Percentiles rank a stretch among this genome's conserved stretches.
Conservation (phyloP, 768 basidiomycete species). For the Phylloporus sp. region DNA sequence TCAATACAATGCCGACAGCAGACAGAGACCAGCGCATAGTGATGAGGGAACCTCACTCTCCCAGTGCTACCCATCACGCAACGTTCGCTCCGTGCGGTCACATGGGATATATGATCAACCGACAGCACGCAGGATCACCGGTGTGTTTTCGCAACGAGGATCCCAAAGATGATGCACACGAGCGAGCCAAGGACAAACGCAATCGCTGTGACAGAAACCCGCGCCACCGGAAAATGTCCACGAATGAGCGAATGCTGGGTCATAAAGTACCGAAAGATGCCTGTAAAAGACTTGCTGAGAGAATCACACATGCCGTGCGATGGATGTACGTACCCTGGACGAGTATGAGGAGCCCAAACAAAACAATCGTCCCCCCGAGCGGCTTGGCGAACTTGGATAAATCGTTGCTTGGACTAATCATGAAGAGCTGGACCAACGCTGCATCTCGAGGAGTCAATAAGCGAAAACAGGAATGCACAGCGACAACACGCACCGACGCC, state of each 20-base stretch:
- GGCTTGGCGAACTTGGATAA: slow-evolving; percentile 41
- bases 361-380: slow-evolving; percentile 45
- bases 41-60: background rate
- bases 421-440: slow-evolving; percentile 55
- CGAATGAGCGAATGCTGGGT: slow-evolving; percentile 47
- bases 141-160: slow-evolving; percentile 33
- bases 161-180: slow-evolving; percentile 40
- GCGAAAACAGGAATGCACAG: no score
- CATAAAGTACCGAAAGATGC: slow-evolving; percentile 46
- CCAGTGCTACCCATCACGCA: background rate
- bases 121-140: background rate
- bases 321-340: slow-evolving; percentile 36
- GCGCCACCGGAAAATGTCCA: slow-evolving; percentile 53
- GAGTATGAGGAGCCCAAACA: slow-evolving; percentile 46
- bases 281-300: slow-evolving; percentile 26
- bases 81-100: background rate
- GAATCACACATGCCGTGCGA: background rate
- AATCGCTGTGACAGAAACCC: slow-evolving; percentile 40
- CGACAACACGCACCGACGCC: slow-evolving; percentile 49
- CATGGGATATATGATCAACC: background rate
- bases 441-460: background rate
- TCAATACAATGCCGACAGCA: no score
- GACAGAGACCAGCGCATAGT: background rate
- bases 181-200: slow-evolving; percentile 36
- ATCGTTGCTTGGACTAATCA: slow-evolving; percentile 22